A percentile compares a stretch with the other conserved stretches of the same genome.
Evolutionary conservation across 2,329 filamentous ascomycete genomes (phyloP).

Genomic region (Phyllosticta citriasiana): DNA sequence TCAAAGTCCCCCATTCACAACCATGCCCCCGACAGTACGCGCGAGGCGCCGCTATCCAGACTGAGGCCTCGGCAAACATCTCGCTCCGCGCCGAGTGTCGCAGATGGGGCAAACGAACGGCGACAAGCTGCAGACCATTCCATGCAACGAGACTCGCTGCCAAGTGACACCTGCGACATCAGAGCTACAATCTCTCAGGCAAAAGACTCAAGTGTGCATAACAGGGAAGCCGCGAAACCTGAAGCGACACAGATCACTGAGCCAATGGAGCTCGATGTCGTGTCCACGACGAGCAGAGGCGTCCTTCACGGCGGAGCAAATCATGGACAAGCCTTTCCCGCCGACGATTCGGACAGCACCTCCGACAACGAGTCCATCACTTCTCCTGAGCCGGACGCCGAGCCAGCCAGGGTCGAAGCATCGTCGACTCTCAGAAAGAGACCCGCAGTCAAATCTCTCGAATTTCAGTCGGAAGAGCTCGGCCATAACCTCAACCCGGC

Average conservation of each 20-base stretch:
- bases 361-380: not conserved
- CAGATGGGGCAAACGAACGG: not conserved
- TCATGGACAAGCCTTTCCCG: not conserved
- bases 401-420: not conserved
- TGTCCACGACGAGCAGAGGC: not conserved
- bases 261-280: not conserved
- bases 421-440: not conserved
- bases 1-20: not conserved
- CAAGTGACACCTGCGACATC: not conserved
- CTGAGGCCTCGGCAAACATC: not conserved
- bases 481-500: not conserved
- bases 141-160: not conserved
- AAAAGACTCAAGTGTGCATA: not conserved
- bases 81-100: not conserved
- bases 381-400: not conserved
- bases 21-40: not conserved
- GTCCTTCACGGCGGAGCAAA: not conserved
- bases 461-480: not conserved
- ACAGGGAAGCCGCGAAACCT: not conserved
- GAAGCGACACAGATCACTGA: not conserved
- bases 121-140: not conserved
- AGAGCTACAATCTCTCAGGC: not conserved
- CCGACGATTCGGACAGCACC: not conserved
- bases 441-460: not conserved
- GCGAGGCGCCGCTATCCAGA: not conserved